Conservation (phyloP, 768 basidiomycete genomes). For the Boletus fagicola region DNA sequence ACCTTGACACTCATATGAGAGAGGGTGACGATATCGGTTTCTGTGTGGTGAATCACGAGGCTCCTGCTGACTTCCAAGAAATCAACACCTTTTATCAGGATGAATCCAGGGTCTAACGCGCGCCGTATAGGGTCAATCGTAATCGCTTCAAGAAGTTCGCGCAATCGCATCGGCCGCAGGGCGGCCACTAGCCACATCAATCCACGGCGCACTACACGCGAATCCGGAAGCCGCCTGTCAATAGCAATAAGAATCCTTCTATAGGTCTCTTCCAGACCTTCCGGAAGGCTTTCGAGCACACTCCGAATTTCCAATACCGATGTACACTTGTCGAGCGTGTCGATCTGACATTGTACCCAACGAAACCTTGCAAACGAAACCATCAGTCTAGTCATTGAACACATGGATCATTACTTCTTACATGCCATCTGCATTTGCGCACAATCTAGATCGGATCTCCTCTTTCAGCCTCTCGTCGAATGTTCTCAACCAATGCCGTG, state of each 20-base stretch:
- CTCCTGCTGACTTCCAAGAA: slow-evolving; percentile 5
- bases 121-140: background rate
- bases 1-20: slow-evolving; percentile 24
- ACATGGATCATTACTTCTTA: no score
- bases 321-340: no score
- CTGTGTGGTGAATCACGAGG: no score
- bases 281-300: no score
- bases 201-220: slow-evolving; percentile 1
- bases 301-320: no score
- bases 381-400: no score
- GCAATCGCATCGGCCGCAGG: slow-evolving; percentile 6
- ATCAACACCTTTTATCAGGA: background rate
- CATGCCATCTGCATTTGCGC: no score
- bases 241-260: slow-evolving; percentile 13
- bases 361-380: no score
- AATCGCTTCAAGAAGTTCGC: slow-evolving; percentile 10
- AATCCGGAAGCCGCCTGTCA: background rate
- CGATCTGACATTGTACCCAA: no score
- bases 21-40: no score
- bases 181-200: slow-evolving; percentile 15
- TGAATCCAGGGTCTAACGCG: slow-evolving; percentile 1
- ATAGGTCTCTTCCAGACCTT: no score
- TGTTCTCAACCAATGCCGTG: slow-evolving; percentile 1
- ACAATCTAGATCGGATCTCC: no score
- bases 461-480: background rate